These are phyloP conservation scores for Parachaetomium inaequale DNA, from an alignment of 495 filamentous ascomycete species.

Conservation along the genomic window DNA sequence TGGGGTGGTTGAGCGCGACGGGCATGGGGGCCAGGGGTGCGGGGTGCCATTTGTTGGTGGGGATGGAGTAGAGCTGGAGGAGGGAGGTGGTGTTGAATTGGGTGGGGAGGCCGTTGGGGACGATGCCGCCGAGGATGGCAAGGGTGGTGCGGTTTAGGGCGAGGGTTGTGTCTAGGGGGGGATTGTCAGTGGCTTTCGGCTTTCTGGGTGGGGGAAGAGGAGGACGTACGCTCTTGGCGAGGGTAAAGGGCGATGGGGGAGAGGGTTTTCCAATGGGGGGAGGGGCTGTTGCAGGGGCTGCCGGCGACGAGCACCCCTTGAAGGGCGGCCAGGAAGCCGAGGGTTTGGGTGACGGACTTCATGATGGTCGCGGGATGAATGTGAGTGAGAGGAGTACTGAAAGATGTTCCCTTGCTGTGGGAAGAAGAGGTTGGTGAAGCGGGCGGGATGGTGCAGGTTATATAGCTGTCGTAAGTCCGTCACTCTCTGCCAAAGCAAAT, in stretches of 20 bases:
- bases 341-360: not conserved
- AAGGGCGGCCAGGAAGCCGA: not conserved
- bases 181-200: not conserved
- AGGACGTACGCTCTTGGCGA: slow-evolving; percentile 55
- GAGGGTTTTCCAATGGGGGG: slow-evolving; percentile 50
- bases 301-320: not conserved
- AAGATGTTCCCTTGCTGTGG: too few species aligned
- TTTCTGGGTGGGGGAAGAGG: not conserved
- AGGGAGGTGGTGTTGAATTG: slow-evolving; percentile 41
- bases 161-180: slow-evolving; percentile 48
- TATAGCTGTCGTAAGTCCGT: too few species aligned
- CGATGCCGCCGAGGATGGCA: slow-evolving; percentile 30
- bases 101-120: slow-evolving; percentile 26
- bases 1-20: slow-evolving; percentile 54
- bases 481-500: too few species aligned
- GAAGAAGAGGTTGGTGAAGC: too few species aligned
- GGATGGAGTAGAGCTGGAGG: slow-evolving; percentile 65
- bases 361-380: not conserved
- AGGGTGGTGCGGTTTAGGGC: slow-evolving; percentile 58
- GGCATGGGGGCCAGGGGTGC: slow-evolving; percentile 53
- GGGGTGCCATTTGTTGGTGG: slow-evolving; percentile 62
- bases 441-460: too few species aligned
- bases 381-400: not conserved
- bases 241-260: slow-evolving; percentile 72
- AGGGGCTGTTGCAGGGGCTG: not conserved